These are phyloP conservation scores for Talaromyces albobiverticillius DNA, from an alignment of 2,329 filamentous ascomycete species.

Conservation along the genomic window DNA sequence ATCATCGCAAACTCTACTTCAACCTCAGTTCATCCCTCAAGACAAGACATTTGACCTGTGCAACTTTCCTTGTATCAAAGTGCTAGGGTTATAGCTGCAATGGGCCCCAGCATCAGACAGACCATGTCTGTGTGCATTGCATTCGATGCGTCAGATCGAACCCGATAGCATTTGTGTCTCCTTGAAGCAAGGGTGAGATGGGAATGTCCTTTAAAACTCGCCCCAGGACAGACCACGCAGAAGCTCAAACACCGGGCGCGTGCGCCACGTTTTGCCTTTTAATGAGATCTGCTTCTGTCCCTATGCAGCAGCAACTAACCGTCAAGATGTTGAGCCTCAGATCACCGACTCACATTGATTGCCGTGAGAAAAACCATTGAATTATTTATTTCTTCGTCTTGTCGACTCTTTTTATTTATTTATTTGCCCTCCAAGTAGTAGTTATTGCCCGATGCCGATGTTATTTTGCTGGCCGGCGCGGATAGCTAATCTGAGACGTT, in stretches of 20 bases:
- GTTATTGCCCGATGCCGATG: background rate
- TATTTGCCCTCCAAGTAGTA: background rate
- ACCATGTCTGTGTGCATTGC: too few relatives aligned
- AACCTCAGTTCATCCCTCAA: background rate
- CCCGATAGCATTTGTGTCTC: background rate
- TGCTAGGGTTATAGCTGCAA: too few relatives aligned
- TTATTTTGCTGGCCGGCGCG: background rate
- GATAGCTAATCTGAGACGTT: conserved; percentile 10
- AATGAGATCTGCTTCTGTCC: background rate
- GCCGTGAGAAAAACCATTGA: background rate
- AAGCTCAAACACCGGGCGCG: background rate
- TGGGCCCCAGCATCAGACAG: too few relatives aligned
- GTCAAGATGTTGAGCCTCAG: background rate
- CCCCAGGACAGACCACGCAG: background rate
- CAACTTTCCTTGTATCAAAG: too few relatives aligned
- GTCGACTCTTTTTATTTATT: background rate
- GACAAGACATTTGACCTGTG: background rate
- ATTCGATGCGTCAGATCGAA: background rate
- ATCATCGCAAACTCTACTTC: background rate
- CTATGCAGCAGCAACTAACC: background rate
- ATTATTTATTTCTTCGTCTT: background rate
- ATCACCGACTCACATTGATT: background rate
- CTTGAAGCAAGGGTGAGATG: background rate
- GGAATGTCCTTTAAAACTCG: background rate
- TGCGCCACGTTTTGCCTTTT: background rate